Percentiles rank a stretch among this genome's conserved stretches.
phyloP scores from a whole-genome alignment of 1,139 yeast genomes.

The Saccharomyces hybrid region DNA sequence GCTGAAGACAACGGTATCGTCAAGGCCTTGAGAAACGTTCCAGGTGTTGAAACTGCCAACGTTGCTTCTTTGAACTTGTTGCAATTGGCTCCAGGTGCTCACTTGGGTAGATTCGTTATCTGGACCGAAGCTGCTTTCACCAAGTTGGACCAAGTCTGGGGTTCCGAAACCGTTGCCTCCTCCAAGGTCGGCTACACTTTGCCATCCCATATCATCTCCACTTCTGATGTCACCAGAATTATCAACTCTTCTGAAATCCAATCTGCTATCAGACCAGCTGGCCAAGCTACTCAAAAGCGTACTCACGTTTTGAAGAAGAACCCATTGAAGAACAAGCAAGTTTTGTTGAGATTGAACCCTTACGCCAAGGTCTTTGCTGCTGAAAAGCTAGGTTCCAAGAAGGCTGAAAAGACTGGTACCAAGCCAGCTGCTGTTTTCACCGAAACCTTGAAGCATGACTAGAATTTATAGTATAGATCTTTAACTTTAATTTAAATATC shows the following conservation, averaged over 20 bases:
- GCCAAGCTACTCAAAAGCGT: slow-evolving; percentile 89
- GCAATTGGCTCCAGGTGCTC: slow-evolving; percentile 99
- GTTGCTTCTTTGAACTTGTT: slow-evolving; percentile 91
- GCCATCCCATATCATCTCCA: slow-evolving; percentile 89
- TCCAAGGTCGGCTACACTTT: slow-evolving; percentile 85
- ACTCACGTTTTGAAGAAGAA: slow-evolving; percentile 96
- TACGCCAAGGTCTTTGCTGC: slow-evolving; percentile 96
- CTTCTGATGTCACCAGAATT: slow-evolving; percentile 93
- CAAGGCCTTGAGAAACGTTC: slow-evolving; percentile 98
- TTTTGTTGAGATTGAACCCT: slow-evolving; percentile 96
- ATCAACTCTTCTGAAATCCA: slow-evolving; percentile 99
- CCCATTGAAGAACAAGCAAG: slow-evolving; percentile 99
- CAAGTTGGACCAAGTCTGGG: slow-evolving; percentile 95
- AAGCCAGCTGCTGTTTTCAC: slow-evolving; percentile 70
- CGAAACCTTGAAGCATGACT: slow-evolving; percentile 54
- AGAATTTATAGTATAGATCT: slow-evolving; percentile 13
- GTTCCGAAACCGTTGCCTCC: slow-evolving; percentile 79
- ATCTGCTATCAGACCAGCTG: slow-evolving; percentile 95
- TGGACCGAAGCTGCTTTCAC: slow-evolving; percentile 99
- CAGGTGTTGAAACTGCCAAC: slow-evolving; percentile 98
- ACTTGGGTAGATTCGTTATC: slow-evolving; percentile 98
- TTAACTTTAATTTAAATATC: neutral
- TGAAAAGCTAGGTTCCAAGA: slow-evolving; percentile 81
- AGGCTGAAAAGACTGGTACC: slow-evolving; percentile 58
- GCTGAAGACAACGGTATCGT: slow-evolving; percentile 95